These are phyloP conservation scores for Calocera cornea DNA, from an alignment of 768 basidiomycete genomes.

Conservation along the genomic window DNA sequence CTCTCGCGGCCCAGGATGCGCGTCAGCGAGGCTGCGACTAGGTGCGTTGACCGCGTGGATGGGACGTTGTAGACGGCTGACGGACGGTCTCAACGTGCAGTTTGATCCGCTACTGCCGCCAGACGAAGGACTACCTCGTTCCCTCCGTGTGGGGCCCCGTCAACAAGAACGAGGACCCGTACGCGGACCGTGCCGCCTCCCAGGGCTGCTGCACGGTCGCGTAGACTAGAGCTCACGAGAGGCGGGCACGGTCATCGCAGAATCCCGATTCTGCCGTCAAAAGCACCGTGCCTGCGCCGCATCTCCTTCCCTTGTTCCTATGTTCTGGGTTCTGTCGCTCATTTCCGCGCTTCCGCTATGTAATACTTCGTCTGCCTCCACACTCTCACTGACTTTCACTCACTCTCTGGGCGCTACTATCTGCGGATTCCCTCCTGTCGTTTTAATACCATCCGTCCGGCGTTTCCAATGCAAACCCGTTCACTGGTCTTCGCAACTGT, in stretches of 20 bases:
- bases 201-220: conserved; percentile 3
- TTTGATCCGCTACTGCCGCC: conserved; percentile 86
- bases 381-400: background rate
- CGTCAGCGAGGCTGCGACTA: conserved; percentile 82
- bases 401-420: background rate
- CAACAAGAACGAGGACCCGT: conserved; percentile 85
- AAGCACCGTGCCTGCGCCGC: background rate
- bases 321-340: background rate
- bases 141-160: conserved; percentile 96
- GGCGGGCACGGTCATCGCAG: background rate
- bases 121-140: conserved; percentile 79
- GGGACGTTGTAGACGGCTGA: background rate
- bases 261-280: background rate
- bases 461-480: background rate
- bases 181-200: conserved; percentile 30
- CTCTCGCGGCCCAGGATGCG: conserved; percentile 74
- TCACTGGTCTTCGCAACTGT: background rate
- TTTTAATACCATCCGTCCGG: background rate
- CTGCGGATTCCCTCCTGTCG: background rate
- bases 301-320: background rate
- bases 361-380: background rate
- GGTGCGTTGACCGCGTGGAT: conserved; percentile 37
- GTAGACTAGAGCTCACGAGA: background rate
- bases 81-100: conserved; percentile 29
- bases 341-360: background rate